Percentiles rank a stretch among this genome's conserved stretches.
Evolutionary conservation across 2,329 filamentous ascomycete genomes (phyloP).

Genomic region (Hypoxylon sp.): DNA sequence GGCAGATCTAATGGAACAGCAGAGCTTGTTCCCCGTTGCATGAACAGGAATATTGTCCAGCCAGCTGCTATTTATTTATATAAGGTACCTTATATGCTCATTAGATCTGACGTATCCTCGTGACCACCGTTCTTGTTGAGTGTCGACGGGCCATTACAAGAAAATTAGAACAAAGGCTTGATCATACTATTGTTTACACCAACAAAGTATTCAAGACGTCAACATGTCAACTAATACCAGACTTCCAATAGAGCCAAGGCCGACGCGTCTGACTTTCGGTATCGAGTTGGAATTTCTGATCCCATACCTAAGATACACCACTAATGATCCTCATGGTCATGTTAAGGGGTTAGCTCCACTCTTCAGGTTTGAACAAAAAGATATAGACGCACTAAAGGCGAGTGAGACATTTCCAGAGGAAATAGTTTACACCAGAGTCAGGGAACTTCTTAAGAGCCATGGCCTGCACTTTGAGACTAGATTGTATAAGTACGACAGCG

Average conservation of each 20-base stretch:
- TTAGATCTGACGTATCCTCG: not conserved
- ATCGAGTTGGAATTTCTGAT: conserved; percentile 43
- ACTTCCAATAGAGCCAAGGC: not conserved
- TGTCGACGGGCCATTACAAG: not conserved
- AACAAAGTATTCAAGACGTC: not conserved
- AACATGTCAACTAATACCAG: conserved; percentile 16
- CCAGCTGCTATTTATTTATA: not conserved
- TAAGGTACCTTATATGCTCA: not conserved
- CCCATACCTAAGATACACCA: conserved; percentile 4
- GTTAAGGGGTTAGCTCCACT: conserved; percentile 23
- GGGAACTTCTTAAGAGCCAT: conserved; percentile 3
- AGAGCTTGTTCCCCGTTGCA: not conserved
- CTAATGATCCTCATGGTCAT: conserved; percentile 3
- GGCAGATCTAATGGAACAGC: not conserved
- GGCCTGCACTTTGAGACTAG: not conserved
- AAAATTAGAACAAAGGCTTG: not conserved
- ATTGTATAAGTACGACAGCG: not conserved
- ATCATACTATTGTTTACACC: not conserved
- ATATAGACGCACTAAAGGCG: not conserved
- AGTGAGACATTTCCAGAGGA: not conserved
- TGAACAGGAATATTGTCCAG: not conserved
- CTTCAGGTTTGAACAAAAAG: conserved; percentile 1
- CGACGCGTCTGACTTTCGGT: conserved; percentile 34
- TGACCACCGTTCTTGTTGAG: not conserved
- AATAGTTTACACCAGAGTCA: not conserved